A percentile compares a stretch with the other conserved stretches of the same genome.
These are phyloP conservation scores for Musa itinerans DNA, from an alignment of 176 grass and related monocot species.

Conservation along the genomic window DNA sequence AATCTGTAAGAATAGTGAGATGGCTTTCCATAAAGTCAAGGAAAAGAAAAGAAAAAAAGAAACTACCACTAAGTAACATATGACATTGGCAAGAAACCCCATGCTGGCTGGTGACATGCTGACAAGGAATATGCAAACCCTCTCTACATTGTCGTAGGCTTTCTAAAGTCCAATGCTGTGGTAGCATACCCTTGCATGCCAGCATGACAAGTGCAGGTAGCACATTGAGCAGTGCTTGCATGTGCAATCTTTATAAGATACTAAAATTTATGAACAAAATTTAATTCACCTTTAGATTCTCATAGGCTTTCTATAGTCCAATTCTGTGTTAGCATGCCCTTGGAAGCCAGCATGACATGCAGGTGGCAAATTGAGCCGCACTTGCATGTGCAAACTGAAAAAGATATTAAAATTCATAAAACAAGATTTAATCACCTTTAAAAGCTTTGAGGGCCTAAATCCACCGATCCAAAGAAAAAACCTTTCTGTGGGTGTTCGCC, in stretches of 20 bases:
- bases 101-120: too few species aligned
- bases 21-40: neutral
- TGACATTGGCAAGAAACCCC: neutral
- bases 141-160: too few species aligned
- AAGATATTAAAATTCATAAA: neutral
- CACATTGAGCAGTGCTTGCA: neutral
- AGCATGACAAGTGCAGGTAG: neutral
- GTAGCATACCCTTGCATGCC: neutral
- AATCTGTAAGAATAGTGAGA: neutral
- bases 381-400: neutral
- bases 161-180: neutral
- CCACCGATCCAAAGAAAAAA: conserved; percentile 99
- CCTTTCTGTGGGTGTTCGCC: conserved; percentile 65
- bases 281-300: conserved; percentile 43
- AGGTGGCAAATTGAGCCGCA: neutral
- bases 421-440: conserved; percentile 44
- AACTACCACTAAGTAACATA: neutral
- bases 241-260: neutral
- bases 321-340: neutral
- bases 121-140: neutral
- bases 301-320: neutral
- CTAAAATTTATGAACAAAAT: neutral
- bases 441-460: conserved; percentile 84
- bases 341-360: neutral
- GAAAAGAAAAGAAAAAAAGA: neutral